These are phyloP conservation scores for Thelonectria blattea DNA, from an alignment of 2,329 filamentous ascomycete genomes.

Conservation along the genomic window DNA sequence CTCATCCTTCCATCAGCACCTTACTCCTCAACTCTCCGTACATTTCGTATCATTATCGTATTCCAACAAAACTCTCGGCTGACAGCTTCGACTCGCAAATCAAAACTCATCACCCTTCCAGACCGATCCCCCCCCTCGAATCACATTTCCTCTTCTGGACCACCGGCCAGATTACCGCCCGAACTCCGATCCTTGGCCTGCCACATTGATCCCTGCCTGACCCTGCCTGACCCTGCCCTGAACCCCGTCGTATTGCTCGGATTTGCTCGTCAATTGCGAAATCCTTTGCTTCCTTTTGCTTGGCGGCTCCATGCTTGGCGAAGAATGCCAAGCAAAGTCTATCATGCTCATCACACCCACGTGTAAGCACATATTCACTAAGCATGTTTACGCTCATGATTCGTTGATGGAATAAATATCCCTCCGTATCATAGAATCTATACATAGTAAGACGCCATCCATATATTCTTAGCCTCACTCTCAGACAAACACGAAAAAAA, in stretches of 20 bases:
- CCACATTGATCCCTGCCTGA: background rate
- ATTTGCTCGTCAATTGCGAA: background rate
- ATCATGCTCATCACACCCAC: background rate
- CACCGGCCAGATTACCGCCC: constrained; percentile 12
- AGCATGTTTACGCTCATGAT: no score
- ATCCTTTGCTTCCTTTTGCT: background rate
- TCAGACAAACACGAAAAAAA: no score
- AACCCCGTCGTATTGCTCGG: constrained; percentile 2
- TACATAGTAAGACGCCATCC: no score
- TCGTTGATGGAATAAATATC: no score
- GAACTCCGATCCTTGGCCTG: constrained; percentile 7
- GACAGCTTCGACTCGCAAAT: background rate
- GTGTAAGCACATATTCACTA: no score
- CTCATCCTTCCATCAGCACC: background rate
- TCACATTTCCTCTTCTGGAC: background rate
- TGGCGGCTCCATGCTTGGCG: background rate
- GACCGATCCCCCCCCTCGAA: background rate
- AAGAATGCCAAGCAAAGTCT: constrained; percentile 3
- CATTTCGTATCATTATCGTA: background rate
- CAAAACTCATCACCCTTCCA: no score
- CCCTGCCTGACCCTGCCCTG: no score
- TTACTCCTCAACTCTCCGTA: background rate
- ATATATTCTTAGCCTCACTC: no score
- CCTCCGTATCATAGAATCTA: no score
- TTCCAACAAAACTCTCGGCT: background rate